These are phyloP conservation scores for Zygoascus meyerae DNA, from an alignment of 1,139 yeast genomes.

Conservation along the genomic window DNA sequence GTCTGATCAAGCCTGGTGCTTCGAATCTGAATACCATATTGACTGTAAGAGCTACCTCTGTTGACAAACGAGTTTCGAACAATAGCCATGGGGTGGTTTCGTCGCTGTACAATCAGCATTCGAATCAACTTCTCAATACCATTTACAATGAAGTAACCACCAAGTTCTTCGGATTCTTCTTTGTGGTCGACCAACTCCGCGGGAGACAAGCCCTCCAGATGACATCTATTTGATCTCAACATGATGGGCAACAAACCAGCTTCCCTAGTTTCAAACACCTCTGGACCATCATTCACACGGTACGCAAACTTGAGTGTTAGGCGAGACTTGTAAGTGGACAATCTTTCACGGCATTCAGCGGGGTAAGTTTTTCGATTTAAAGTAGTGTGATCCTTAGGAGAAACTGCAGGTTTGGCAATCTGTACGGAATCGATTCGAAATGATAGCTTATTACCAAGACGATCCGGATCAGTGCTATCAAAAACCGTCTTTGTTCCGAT, in stretches of 20 bases:
- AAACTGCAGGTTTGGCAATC: slow-evolving; percentile 73
- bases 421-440: slow-evolving; percentile 84
- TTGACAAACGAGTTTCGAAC: slow-evolving; percentile 91
- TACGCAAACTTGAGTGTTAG: slow-evolving; percentile 76
- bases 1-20: slow-evolving; percentile 95
- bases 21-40: slow-evolving; percentile 90
- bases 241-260: slow-evolving; percentile 90
- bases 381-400: slow-evolving; percentile 70
- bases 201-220: slow-evolving; percentile 77
- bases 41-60: slow-evolving; percentile 87
- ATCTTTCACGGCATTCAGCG: slow-evolving; percentile 78
- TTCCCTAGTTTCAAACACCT: slow-evolving; percentile 70
- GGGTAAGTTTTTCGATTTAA: slow-evolving; percentile 81
- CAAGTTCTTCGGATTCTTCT: slow-evolving; percentile 94
- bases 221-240: slow-evolving; percentile 88
- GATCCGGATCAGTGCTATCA: slow-evolving; percentile 63
- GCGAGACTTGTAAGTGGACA: slow-evolving; percentile 42
- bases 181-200: slow-evolving; percentile 66
- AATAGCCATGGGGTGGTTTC: slow-evolving; percentile 97
- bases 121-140: slow-evolving; percentile 96
- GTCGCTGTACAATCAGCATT: slow-evolving; percentile 95
- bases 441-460: slow-evolving; percentile 72
- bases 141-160: slow-evolving; percentile 93
- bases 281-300: slow-evolving; percentile 81
- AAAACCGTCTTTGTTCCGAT: slow-evolving; percentile 81